phyloP scores from a whole-genome alignment of 106 monocot species.

The Acorus calamus region DNA sequence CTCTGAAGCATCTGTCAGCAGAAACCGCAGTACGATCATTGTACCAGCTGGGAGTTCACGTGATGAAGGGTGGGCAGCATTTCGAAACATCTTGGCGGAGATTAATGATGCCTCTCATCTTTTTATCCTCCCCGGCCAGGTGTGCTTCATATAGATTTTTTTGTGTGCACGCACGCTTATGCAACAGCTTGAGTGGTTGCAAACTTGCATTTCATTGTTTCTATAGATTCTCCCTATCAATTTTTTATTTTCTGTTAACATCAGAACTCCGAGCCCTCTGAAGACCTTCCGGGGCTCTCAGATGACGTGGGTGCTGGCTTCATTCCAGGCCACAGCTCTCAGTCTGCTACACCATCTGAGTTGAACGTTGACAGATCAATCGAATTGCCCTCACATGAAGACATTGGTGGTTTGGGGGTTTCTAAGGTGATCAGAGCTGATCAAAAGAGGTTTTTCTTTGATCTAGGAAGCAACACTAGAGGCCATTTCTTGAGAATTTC shows the following conservation, averaged over 20 bases:
- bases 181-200: no score
- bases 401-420: slow-evolving; percentile 40
- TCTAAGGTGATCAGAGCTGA: slow-evolving; percentile 83
- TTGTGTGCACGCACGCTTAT: no score
- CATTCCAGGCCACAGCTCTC: slow-evolving; percentile 53
- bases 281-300: slow-evolving; percentile 69
- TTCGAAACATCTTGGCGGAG: slow-evolving; percentile 71
- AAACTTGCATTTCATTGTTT: no score
- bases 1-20: slow-evolving; percentile 70
- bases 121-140: slow-evolving; percentile 50
- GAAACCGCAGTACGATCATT: slow-evolving; percentile 82
- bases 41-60: slow-evolving; percentile 72
- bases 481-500: slow-evolving; percentile 91
- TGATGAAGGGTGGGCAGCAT: slow-evolving; percentile 77
- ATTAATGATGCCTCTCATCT: slow-evolving; percentile 54
- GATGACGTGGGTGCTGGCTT: slow-evolving; percentile 98
- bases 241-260: slow-evolving; percentile 6
- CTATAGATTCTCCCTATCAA: no score
- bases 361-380: slow-evolving; percentile 50
- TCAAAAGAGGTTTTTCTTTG: slow-evolving; percentile 95
- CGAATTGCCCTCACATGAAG: slow-evolving; percentile 42
- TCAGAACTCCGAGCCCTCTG: slow-evolving; percentile 49
- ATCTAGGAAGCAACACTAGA: slow-evolving; percentile 82
- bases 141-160: background rate
- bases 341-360: slow-evolving; percentile 52